Evolutionary conservation across 495 filamentous ascomycete species (phyloP), one percentile per base, ranked within the genome.

Genomic region (Aspergillus bertholletiae): DNA sequence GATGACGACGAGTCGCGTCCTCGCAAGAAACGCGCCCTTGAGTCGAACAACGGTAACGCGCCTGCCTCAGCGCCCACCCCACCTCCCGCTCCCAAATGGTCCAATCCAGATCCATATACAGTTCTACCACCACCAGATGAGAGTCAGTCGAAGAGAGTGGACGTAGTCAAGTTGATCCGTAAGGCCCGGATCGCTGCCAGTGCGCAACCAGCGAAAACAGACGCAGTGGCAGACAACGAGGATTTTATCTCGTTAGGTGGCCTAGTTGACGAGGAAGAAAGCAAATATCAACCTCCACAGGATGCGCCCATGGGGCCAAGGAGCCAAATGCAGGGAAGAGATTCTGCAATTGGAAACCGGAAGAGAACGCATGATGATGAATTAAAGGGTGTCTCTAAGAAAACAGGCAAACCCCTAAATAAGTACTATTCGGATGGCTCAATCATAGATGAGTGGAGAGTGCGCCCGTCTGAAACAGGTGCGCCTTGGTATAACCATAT

Each of bases 51-150:
- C 23, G 77, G n/a, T n/a, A n/a, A n/a, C n/a, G n/a, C n/a, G n/a
- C n/a, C 76, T 41, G 59, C 50, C 17, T 40, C 62, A 7, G 48
- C 46, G 1, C 51, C 62, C 3, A 41, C 51, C 28, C 76, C 56
- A 69, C 62, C 56, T 53, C 68, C 67, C 12, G 60, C 59, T 3
- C 90, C 90, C 0, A 88, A 85, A 67, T 97, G 92, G 92, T 96
- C 90, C 1, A 97, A 97, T 60, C 90, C 92, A 4, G 92, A 97
- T 69, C 90, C 90, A 0, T 97, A 96, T 70, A 94, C 88, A 3
- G 86, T 77, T 3, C 73, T 94, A 7, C 92, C 92, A 6, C 89
- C 89, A 7, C 78, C 83, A 0, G 85, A 88, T 60, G 82, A 80
- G 58, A 77, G 64, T 37, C 76, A 80, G 34, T 74, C 74, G 17